Percentiles rank a stretch among this genome's conserved stretches.
phyloP scores from a whole-genome alignment of 2,329 filamentous ascomycete genomes.

The Polytolypa hystricis region DNA sequence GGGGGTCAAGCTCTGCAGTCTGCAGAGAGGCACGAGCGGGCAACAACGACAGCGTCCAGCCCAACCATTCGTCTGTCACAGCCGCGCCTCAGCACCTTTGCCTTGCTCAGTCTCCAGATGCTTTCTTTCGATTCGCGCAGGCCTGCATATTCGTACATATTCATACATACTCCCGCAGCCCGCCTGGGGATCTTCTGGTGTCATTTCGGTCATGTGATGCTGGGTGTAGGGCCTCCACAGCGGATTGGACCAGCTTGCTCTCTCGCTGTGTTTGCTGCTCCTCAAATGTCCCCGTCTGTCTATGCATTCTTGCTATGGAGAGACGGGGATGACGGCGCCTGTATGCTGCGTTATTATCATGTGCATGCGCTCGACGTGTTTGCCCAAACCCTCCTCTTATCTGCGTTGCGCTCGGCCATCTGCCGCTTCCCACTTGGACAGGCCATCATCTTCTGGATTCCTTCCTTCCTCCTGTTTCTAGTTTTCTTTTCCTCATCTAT shows the following conservation, averaged over 20 bases:
- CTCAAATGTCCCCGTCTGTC: constrained; percentile 9
- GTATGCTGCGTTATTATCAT: background rate
- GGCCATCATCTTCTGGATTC: no score
- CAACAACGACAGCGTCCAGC: background rate
- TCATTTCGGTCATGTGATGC: constrained; percentile 20
- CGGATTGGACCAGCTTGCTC: constrained; percentile 14
- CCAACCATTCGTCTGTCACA: constrained; percentile 12
- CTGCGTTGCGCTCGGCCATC: no score
- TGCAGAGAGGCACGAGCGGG: constrained; percentile 1
- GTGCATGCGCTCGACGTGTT: background rate
- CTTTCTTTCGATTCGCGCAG: constrained; percentile 11
- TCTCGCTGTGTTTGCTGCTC: constrained; percentile 10
- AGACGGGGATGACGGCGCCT: constrained; percentile 14
- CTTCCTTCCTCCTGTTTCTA: constrained; percentile 1
- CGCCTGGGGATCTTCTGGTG: constrained; percentile 15
- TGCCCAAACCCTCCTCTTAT: no score
- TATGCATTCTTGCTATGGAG: constrained; percentile 10
- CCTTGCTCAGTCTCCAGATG: constrained; percentile 8
- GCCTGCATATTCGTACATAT: no score
- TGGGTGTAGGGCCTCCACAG: constrained; percentile 11
- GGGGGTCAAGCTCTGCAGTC: constrained; percentile 9
- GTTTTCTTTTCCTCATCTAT: no score
- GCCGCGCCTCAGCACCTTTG: constrained; percentile 9
- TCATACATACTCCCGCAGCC: constrained; percentile 11
- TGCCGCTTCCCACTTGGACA: no score